Evolutionary conservation across 1,284 basidiomycete genomes (phyloP).

Genomic region (Filobasidium uniguttulatum): DNA sequence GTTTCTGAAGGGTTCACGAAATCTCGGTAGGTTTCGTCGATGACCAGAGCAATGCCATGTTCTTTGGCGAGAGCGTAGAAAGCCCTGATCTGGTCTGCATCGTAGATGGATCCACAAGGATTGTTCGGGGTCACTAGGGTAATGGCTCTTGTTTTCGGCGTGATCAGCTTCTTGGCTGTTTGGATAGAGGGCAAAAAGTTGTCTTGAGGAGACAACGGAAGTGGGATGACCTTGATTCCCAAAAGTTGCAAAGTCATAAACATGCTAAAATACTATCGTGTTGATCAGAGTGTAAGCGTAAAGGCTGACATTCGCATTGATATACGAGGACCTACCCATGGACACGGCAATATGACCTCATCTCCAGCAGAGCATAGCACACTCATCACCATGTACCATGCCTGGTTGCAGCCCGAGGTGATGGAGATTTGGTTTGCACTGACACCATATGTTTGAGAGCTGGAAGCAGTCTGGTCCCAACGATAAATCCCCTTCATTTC

Average conservation of each 20-base stretch:
- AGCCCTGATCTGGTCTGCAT: conserved; percentile 46
- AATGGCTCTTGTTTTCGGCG: conserved; percentile 51
- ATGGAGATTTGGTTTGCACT: conserved; percentile 30
- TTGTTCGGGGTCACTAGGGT: conserved; percentile 51
- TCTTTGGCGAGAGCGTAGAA: conserved; percentile 52
- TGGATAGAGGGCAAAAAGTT: conserved; percentile 48
- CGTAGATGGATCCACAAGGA: conserved; percentile 60
- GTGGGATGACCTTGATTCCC: conserved; percentile 48
- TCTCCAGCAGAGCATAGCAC: conserved; percentile 56
- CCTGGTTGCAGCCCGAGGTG: conserved; percentile 57
- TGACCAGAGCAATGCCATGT: conserved; percentile 53
- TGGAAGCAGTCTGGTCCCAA: conserved; percentile 14
- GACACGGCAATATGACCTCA: conserved; percentile 63
- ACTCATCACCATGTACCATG: conserved; percentile 53
- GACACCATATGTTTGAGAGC: background rate
- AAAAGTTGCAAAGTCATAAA: conserved; percentile 62
- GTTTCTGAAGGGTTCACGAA: conserved; percentile 44
- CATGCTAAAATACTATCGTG: conserved; percentile 58
- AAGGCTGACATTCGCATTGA: background rate
- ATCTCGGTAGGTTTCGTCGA: conserved; percentile 84
- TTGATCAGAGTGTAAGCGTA: background rate
- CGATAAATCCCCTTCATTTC: conserved; percentile 58
- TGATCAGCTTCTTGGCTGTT: conserved; percentile 41
- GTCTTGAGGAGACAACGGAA: conserved; percentile 46
- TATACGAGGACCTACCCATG: conserved; percentile 42